Percentiles rank a stretch among this genome's conserved stretches.
Conservation (phyloP, 805 yeast species). For the Candida quercuum region DNA sequence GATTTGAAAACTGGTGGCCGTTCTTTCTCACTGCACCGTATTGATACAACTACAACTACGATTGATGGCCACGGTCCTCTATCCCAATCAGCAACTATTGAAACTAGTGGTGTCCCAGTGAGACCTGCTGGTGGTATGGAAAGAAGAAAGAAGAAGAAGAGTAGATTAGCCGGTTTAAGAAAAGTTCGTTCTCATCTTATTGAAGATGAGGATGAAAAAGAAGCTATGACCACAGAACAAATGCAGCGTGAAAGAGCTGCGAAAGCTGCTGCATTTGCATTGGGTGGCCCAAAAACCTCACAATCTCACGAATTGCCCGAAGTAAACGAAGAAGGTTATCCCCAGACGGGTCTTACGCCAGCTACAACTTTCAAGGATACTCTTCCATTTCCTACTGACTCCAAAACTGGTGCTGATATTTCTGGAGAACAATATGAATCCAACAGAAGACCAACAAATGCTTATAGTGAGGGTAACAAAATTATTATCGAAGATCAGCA, state of each 20-base stretch:
- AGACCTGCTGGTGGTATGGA: constrained; percentile 74
- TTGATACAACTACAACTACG: constrained; percentile 57
- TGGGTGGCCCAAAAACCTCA: constrained; percentile 22
- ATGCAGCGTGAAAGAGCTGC: constrained; percentile 37
- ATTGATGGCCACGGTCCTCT: constrained; percentile 17
- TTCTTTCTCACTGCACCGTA: constrained; percentile 74
- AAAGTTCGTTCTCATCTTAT: constrained; percentile 21
- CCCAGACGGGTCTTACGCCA: constrained; percentile 20
- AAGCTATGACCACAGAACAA: constrained; percentile 29
- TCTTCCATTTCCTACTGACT: constrained; percentile 6
- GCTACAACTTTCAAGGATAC: constrained; percentile 11
- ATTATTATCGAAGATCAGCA: constrained; percentile 75
- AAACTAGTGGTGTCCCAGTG: constrained; percentile 59
- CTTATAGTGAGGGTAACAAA: constrained; percentile 64
- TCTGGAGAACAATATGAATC: constrained; percentile 19
- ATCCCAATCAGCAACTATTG: constrained; percentile 38
- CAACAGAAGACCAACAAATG: constrained; percentile 30
- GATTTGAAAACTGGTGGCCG: constrained; percentile 55
- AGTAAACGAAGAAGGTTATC: constrained; percentile 14
- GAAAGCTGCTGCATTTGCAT: constrained; percentile 36
- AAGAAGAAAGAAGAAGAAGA: constrained; percentile 36
- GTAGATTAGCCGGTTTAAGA: constrained; percentile 26
- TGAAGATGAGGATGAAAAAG: constrained; percentile 23
- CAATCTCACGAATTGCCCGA: constrained; percentile 4
- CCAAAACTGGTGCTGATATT: background rate